Evolutionary conservation across 148 eudicot genomes (phyloP), one percentile per base, ranked within the genome.

Genomic region (Euryodendron excelsum): DNA sequence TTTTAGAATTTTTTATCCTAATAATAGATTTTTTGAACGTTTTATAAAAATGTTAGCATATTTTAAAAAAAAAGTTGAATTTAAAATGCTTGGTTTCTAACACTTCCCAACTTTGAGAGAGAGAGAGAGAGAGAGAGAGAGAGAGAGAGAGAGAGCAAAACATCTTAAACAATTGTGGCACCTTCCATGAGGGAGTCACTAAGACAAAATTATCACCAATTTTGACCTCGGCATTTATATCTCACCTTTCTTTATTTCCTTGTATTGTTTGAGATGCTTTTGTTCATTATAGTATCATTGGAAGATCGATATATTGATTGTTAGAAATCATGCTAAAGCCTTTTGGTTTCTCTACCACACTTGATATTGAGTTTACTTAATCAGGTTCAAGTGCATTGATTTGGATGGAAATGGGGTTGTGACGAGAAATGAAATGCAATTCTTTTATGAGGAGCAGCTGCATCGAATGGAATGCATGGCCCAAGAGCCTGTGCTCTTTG

Each of bases 401-500:
- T 87, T 95, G 85, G 99, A 95, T 80, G 99, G 92, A 66, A 95
- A 95, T 85, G 96, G 93, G 48, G 50, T 93, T 69, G 66, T 95
- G 70, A 91, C 99, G 17, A 86, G 96, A 76, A 93, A 95, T 62
- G 97, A 95, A 89, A 83, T 95, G 94, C 99, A 93, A 82, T 95
- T 93, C 81, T 96, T 91, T 74, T 96, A 96, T 15, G 99, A 93
- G 84, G 99, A 96, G 86, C 99, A 96, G 86, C 86, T 95, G 87
- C 99, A 93, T 82, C 88, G 99, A 74, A 95, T 95, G 97, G 99
- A 95, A 81, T 95, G 97, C 84, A 95, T 95, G 94, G 96, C 94
- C 78, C 99, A 95, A 80, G 99, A 95, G 83, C 96, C 98, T 66
- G 98, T 93, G 70, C 94, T 91, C 50, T 95, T 93, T 87, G 98